Evolutionary conservation across 2,329 filamentous ascomycete species (phyloP).

Genomic region (Aspergillus caelatus): DNA sequence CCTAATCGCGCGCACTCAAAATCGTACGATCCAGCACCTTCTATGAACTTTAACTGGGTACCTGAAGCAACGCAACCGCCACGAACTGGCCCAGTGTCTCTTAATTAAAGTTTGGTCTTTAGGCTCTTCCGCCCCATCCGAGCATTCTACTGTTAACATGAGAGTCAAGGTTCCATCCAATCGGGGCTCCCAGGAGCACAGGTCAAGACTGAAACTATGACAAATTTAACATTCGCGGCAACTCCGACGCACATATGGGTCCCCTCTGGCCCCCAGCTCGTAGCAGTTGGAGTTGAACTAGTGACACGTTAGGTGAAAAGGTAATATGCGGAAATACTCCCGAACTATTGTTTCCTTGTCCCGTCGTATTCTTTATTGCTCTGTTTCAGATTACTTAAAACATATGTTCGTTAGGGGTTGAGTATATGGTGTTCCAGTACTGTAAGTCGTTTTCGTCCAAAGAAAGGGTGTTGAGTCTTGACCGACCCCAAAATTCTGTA

Average conservation of each 20-base stretch:
- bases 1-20: neutral
- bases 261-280: neutral
- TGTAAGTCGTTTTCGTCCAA: neutral
- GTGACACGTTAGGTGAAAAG: neutral
- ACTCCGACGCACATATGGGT: neutral
- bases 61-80: conserved; percentile 1
- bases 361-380: neutral
- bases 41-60: neutral
- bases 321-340: neutral
- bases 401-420: neutral
- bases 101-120: neutral
- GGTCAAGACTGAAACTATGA: neutral
- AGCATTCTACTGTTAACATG: neutral
- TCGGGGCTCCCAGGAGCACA: neutral
- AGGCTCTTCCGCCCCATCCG: conserved; percentile 1
- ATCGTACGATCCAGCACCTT: neutral
- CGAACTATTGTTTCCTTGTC: neutral
- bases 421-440: neutral
- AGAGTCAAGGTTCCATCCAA: neutral
- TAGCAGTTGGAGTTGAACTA: neutral
- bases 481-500: neutral
- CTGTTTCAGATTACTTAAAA: conserved; percentile 1
- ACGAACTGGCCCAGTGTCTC: neutral
- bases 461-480: neutral
- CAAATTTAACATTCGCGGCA: neutral